Evolutionary conservation across 352 stramenopile species (phyloP), one percentile per base, ranked within the genome.

Genomic region (Hyaloperonospora arabidopsidis): DNA sequence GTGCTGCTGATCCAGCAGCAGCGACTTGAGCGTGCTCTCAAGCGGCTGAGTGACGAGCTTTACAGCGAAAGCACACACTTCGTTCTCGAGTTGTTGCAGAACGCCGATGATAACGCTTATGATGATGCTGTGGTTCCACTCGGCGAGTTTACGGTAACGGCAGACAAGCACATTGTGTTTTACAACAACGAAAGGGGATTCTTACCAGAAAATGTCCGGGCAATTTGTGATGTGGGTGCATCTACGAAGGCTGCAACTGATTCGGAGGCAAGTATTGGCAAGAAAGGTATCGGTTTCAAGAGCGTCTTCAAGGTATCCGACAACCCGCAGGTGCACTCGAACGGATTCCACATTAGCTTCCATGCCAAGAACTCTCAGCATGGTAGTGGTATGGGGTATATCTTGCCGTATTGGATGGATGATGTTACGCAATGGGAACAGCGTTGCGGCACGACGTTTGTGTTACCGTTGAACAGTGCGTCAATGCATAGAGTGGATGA

Each of bases 231-330:
- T 39, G 84, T 95, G 14, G 86, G 86, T 13, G 84, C 82, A 8
- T 94, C 86, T 21, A 94, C 86, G 0, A 94, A 94, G 48, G 62
- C 70, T 21, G 19, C 51, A 1, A 35, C 57, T 32, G 51, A 59
- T 46, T 66, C 59, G 15, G 59, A 59, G 14, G 66, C 51, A 7
- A 92, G 83, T 57, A 95, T 95, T n/a, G 84, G 86, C 25, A 90
- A 91, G 54, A 95, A 95, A 52, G 86, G 86, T 2, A 95, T 95
- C 44, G 86, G 84, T 19, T 95, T 95, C 53, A 95, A 95, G 63
- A 93, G 82, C n/a, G 86, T 95, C 2, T 95, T 95, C 65, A 89
- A 90, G 54, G 77, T 95, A 18, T 90, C 84, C 0, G 74, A 93
- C 38, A 56, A 61, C 0, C 86, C 86, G 0, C 72, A 95, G 34